Base-by-base conservation (phyloP, 2,329 filamentous ascomycete genomes). In the Pseudocercospora fijiensis region DNA sequence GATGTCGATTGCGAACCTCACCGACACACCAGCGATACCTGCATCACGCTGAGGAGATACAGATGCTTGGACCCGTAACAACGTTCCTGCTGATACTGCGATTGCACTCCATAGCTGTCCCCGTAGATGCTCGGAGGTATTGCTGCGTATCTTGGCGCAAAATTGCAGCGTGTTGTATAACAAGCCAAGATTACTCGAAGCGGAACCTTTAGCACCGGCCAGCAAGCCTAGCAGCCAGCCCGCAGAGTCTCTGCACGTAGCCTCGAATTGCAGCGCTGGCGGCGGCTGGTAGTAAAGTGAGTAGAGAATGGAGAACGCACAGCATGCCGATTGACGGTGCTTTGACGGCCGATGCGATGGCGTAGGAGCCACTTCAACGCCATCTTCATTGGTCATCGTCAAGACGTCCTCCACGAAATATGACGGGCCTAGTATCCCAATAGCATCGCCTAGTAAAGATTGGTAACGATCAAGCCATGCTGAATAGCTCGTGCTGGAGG, bases 1-100 rank as follows among this genome's bases (percentile, higher is more conserved):
- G 33, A 96, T 84, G 18, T 84, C 87, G 16, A 88, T 82, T 24
- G 90, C 79, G 58, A 89, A 86, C 8, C 89, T 87, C 67, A 91
- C 92, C 33, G 63, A 56, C 22, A 63, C 55, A 20, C 68, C 68
- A 60, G 67, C 63, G 27, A 66, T 55, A 24, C 53, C 28, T 9
- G 62, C 56, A 57, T 69, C 67, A 11, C 61, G 64, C 27, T 64
- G 58, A 7, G 60, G 58, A 58, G 58, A 55, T 7, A 47, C 45
- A 6, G 64, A 57, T 18, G 28, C 26, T 28, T 66, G 61, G n/a
- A 56, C 37, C 11, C 49, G 57, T 47, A 69, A 26, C 2, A 58
- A 47, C 4, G 52, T 41, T 1, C 47, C 58, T 37, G 67, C 56
- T 22, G 49, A 53, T 18, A 66, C 63, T n/a, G 67, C 66, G 10